A percentile compares a stretch with the other conserved stretches of the same genome.
Evolutionary conservation across 345 rosid genomes (phyloP).

Genomic region (Mallotus nudiflorus): DNA sequence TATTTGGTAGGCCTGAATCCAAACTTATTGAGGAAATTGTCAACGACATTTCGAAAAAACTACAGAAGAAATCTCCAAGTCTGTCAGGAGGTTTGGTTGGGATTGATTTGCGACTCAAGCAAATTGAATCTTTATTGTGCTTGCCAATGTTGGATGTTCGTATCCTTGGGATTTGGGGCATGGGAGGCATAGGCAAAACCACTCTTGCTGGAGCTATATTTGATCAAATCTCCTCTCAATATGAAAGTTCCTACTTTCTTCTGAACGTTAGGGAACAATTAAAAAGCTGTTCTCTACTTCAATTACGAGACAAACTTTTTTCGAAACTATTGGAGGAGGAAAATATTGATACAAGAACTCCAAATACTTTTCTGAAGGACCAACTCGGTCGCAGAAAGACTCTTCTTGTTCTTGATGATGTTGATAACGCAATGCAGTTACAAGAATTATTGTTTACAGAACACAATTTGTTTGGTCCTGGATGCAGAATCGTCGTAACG

Average conservation of each 20-base stretch:
- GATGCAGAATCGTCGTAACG: conserved; percentile 7
- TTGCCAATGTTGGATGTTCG: too few relatives aligned
- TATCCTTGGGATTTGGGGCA: too few relatives aligned
- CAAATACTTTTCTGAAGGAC: too few relatives aligned
- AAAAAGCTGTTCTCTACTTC: too few relatives aligned
- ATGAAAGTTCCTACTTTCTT: too few relatives aligned
- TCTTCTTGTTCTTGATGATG: conserved; percentile 15
- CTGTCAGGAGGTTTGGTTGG: conserved; percentile 2
- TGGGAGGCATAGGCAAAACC: too few relatives aligned
- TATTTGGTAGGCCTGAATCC: conserved; percentile 9
- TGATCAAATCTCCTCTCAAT: too few relatives aligned
- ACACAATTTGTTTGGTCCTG: background rate
- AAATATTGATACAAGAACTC: too few relatives aligned
- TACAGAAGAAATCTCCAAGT: background rate
- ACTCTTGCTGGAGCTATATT: too few relatives aligned
- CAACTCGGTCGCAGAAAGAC: background rate
- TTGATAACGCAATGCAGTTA: background rate
- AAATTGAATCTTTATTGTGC: background rate
- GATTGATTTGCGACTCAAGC: background rate
- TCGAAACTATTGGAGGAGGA: too few relatives aligned
- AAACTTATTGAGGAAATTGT: conserved; percentile 8
- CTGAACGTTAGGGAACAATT: too few relatives aligned
- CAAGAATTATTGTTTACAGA: background rate
- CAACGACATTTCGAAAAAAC: background rate
- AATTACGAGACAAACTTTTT: too few relatives aligned